Evolutionary conservation across 2,329 filamentous ascomycete species (phyloP).

Genomic region (Cryphonectria nitschkei): DNA sequence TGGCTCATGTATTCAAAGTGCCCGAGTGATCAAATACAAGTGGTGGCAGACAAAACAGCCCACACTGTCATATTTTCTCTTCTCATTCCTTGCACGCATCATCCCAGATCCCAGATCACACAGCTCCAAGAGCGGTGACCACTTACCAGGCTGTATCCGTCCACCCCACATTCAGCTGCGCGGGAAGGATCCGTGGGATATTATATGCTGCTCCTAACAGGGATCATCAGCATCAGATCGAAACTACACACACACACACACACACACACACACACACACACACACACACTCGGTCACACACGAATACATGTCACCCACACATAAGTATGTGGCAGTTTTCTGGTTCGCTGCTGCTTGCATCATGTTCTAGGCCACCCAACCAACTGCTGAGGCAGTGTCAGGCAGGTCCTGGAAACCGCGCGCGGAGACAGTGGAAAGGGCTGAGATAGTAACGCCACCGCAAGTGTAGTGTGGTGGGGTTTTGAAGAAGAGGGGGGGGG

Average conservation of each 20-base stretch:
- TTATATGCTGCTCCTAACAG: not conserved
- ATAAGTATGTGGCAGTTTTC: no score
- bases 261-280: not conserved
- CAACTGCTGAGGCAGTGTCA: not conserved
- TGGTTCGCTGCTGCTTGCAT: no score
- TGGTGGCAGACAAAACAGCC: not conserved
- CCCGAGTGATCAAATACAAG: not conserved
- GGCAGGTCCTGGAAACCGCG: not conserved
- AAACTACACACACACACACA: not conserved
- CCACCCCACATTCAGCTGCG: not conserved
- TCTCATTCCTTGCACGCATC: not conserved
- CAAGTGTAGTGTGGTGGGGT: not conserved
- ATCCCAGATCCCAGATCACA: not conserved
- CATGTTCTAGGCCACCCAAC: not conserved
- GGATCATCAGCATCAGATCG: not conserved
- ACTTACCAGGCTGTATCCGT: not conserved
- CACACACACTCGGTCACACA: no score
- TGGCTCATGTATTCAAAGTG: not conserved
- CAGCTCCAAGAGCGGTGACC: not conserved
- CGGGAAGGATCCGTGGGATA: not conserved
- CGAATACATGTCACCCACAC: not conserved
- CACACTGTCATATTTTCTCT: not conserved
- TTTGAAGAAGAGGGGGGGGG: no score
- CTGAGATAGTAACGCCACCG: not conserved
- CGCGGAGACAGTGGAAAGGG: not conserved